Evolutionary conservation across 2,329 filamentous ascomycete species (phyloP), one percentile per base, ranked within the genome.

Genomic region (Leptodontidium sp.): DNA sequence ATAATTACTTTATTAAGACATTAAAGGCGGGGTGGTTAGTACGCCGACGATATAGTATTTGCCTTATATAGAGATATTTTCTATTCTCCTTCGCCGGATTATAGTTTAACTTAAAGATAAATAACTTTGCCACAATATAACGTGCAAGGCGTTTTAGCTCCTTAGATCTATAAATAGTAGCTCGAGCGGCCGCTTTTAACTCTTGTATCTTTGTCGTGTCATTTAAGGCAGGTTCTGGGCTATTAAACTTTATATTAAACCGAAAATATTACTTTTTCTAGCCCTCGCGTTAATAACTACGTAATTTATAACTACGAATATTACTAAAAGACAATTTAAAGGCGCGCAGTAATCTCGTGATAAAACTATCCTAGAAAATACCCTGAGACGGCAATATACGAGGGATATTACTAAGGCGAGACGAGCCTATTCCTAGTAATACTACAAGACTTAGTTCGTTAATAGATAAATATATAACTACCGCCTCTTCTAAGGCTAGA

Each of bases 261-360:
- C 26, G 12, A 29, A 55, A 55, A 55, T 55, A 55, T 55, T 55
- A 7, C 12, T 55, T 15, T 35, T 55, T 55, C 32, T 8, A 8
- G 52, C 52, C 52, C 52, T 55, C 26, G 12, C 26, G 52, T 55
- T 12, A 12, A 55, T 8, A 12, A 26, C 52, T 55, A 55, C 26
- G 52, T 26, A 55, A 55, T 55, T 55, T 55, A 55, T 55, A 17
- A 35, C 12, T 17, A 55, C 12, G 12, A 55, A 35, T 55, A 55
- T 15, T 55, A 55, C 12, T 15, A 29, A 55, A 55, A 29, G 52
- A 55, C 12, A 55, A 55, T 32, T 55, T 55, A 29, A 55, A 55
- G 32, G 14, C 26, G 26, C 52, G 52, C 8, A 55, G 26, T 32
- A 55, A 35, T 55, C 26, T 55, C 14, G 26, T 12, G 26, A 55